Evolutionary conservation across 2,329 filamentous ascomycete species (phyloP), one percentile per base, ranked within the genome.

Genomic region (Fusarium sp.): DNA sequence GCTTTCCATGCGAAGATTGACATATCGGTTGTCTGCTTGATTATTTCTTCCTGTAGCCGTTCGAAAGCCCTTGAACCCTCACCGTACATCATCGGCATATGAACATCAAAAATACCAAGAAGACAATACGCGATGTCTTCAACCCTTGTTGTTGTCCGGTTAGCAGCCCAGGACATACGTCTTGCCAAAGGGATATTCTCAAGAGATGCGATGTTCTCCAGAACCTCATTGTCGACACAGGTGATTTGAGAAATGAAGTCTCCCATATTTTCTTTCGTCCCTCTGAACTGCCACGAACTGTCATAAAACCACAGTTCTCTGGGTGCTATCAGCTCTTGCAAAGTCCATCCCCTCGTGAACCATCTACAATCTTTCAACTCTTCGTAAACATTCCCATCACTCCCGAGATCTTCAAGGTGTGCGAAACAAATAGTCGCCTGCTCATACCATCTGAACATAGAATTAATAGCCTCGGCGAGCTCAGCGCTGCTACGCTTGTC

Each of bases 41-140:
- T 49, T 0, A 69, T 69, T n/a, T 69, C 65, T 5, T 69, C 66
- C 20, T 69, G 66, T 1, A 69, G 15, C 3, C 66, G 45, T 4
- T 46, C 6, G 4, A 69, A 69, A 3, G 66, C 66, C 5, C 32
- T 69, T 1, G 13, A 6, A 0, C 66, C 66, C 30, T 69, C 66
- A 1, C 66, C 66, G 2, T 69, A 69, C 5, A 69, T 10, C 29
- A 69, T 41, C 1, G 59, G 66, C 65, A 69, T 69, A 5, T 65
- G 38, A 8, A 69, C 65, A 20, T 49, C 46, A 5, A 69, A 65
- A 0, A 69, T 55, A 1, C 65, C 66, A 0, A 69, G 29, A 0
- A 69, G 59, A 2, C 53, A 69, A 9, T 69, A 69, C 2, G 66
- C 65, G 3, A 49, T 25, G 8, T 69, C 66, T 13, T 69, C 66